Conservation (phyloP, 75 land plant genomes). For the Adiantum capillusveneris region DNA sequence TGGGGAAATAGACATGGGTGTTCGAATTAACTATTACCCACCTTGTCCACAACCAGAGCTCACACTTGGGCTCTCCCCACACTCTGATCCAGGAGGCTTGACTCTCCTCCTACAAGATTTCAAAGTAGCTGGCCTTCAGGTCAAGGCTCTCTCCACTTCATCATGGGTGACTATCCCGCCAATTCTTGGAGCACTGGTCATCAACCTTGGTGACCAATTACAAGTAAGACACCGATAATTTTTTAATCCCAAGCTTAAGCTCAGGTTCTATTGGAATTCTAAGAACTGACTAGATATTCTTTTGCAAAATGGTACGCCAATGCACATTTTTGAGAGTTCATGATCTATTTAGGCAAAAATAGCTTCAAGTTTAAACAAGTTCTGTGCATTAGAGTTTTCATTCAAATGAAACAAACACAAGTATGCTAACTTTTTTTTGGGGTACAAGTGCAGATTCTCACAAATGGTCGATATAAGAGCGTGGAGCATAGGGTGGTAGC, state of each 20-base stretch:
- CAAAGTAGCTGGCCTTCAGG: constrained; percentile 40
- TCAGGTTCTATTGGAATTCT: background rate
- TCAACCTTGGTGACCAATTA: constrained; percentile 55
- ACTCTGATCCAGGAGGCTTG: constrained; percentile 50
- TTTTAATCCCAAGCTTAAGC: too few relatives aligned
- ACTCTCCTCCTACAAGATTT: constrained; percentile 37
- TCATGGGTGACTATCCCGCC: constrained; percentile 37
- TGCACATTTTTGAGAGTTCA: background rate
- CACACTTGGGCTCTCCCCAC: constrained; percentile 42
- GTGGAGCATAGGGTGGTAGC: constrained; percentile 48
- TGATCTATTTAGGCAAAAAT: background rate
- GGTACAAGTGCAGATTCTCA: constrained; percentile 25
- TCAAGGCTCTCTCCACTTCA: constrained; percentile 18
- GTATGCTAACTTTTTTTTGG: too few relatives aligned
- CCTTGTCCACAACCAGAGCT: constrained; percentile 49
- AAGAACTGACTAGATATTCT: background rate
- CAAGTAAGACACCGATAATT: too few relatives aligned
- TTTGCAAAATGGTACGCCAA: background rate
- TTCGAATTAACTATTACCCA: constrained; percentile 56
- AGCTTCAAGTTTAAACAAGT: background rate
- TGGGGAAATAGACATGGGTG: constrained; percentile 20
- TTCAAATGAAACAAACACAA: too few relatives aligned
- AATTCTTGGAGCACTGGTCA: constrained; percentile 25
- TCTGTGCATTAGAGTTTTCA: background rate
- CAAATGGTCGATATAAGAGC: constrained; percentile 61